These are phyloP conservation scores for Lasiosphaeria ovina DNA, from an alignment of 495 filamentous ascomycete species.

Conservation along the genomic window DNA sequence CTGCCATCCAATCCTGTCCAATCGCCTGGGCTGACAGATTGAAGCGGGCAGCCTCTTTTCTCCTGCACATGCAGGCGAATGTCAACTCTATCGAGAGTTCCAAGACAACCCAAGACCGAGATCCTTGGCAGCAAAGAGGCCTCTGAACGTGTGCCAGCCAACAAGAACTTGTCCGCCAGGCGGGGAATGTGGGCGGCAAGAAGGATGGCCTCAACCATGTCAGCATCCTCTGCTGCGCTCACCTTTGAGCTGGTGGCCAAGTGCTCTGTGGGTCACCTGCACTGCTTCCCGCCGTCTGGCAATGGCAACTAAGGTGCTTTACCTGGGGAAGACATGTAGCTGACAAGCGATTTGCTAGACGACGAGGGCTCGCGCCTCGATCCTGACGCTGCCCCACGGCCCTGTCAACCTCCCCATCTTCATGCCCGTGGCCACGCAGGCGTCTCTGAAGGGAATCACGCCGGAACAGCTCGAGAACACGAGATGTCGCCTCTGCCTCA, in stretches of 20 bases:
- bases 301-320: too few relatives aligned
- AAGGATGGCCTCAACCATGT: slow-evolving; percentile 48
- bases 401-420: slow-evolving; percentile 86
- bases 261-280: slow-evolving; percentile 68
- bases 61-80: too few relatives aligned
- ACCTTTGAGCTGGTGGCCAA: slow-evolving; percentile 76
- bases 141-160: neutral
- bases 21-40: too few relatives aligned
- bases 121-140: neutral
- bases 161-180: neutral
- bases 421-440: slow-evolving; percentile 99
- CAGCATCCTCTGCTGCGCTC: slow-evolving; percentile 57
- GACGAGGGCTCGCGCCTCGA: slow-evolving; percentile 91
- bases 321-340: too few relatives aligned
- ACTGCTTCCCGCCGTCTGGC: neutral
- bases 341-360: slow-evolving; percentile 54
- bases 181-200: slow-evolving; percentile 32
- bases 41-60: too few relatives aligned
- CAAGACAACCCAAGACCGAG: neutral
- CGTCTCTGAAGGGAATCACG: slow-evolving; percentile 89
- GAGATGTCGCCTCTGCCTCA: slow-evolving; percentile 86
- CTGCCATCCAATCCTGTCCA: too few relatives aligned
- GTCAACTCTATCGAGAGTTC: too few relatives aligned
- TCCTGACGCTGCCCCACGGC: slow-evolving; percentile 87
- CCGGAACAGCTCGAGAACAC: slow-evolving; percentile 86